phyloP scores from a whole-genome alignment of 192 early-diverging fungal species.

The Linnemannia schmuckeri region DNA sequence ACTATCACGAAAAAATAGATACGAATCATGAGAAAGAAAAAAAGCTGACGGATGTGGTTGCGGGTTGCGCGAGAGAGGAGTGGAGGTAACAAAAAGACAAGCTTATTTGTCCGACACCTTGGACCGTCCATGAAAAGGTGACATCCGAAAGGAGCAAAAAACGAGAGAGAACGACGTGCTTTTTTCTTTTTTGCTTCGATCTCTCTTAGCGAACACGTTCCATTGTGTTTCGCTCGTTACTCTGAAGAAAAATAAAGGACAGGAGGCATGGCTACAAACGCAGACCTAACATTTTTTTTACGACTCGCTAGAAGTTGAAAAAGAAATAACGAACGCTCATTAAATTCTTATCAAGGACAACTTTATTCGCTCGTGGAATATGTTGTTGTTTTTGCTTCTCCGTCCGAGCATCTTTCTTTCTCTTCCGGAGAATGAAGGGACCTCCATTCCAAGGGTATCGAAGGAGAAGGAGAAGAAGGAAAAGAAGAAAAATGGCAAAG shows the following conservation, averaged over 20 bases:
- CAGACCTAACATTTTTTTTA: background rate
- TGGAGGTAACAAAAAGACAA: background rate
- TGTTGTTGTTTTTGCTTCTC: background rate
- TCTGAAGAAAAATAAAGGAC: background rate
- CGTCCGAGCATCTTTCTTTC: background rate
- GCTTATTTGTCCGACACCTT: background rate
- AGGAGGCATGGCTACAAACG: background rate
- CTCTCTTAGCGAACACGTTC: background rate
- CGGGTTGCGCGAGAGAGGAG: too few species aligned
- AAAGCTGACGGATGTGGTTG: background rate
- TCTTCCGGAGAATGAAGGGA: background rate
- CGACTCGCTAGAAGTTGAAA: background rate
- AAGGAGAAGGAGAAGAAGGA: background rate
- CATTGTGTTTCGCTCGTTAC: background rate
- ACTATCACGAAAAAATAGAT: too few species aligned
- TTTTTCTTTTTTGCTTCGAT: background rate
- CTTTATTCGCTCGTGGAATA: background rate
- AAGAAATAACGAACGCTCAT: background rate
- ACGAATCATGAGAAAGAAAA: background rate
- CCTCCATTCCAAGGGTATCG: background rate
- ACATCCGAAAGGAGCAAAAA: background rate
- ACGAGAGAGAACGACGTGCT: background rate
- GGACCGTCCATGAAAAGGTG: background rate
- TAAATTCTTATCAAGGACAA: conserved; percentile 3
- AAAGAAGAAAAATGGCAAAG: background rate